Conservation (phyloP, 2,329 filamentous ascomycete genomes). For the Fusarium haematococcum region DNA sequence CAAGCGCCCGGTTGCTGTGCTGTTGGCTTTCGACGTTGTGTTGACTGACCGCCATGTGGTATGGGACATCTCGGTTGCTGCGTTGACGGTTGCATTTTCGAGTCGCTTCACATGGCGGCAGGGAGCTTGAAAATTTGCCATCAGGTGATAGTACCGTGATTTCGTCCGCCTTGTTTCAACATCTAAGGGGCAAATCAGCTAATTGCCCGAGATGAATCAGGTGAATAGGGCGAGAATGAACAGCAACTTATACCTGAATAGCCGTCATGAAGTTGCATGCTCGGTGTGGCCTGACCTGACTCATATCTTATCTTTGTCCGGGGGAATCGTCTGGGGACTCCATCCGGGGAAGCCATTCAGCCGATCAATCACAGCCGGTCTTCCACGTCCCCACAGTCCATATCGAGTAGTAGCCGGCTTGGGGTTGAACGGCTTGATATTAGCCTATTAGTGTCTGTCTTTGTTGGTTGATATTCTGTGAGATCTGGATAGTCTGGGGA, state of each 20-base stretch:
- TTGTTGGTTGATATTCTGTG: neutral
- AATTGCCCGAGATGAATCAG: neutral
- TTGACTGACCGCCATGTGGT: constrained; percentile 1
- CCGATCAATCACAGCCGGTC: constrained; percentile 25
- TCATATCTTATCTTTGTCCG: constrained; percentile 18
- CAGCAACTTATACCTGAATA: neutral
- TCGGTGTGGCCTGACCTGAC: neutral
- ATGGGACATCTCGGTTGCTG: neutral
- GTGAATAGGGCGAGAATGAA: neutral
- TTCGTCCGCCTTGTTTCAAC: neutral
- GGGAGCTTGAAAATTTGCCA: constrained; percentile 7
- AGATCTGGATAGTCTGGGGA: neutral
- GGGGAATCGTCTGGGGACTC: neutral
- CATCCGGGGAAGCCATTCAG: constrained; percentile 1
- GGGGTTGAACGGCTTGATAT: neutral
- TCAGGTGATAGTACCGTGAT: constrained; percentile 14
- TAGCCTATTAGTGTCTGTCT: neutral
- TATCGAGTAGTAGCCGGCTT: constrained; percentile 23
- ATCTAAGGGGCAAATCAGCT: neutral
- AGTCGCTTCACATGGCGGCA: constrained; percentile 7
- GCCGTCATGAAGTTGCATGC: constrained; percentile 1
- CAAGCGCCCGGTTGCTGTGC: neutral
- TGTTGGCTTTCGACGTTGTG: neutral
- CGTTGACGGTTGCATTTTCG: neutral
- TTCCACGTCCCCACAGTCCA: constrained; percentile 27